Evolutionary conservation across 2,329 filamentous ascomycete species (phyloP), one percentile per base, ranked within the genome.

Genomic region (Grosmannia huntii): DNA sequence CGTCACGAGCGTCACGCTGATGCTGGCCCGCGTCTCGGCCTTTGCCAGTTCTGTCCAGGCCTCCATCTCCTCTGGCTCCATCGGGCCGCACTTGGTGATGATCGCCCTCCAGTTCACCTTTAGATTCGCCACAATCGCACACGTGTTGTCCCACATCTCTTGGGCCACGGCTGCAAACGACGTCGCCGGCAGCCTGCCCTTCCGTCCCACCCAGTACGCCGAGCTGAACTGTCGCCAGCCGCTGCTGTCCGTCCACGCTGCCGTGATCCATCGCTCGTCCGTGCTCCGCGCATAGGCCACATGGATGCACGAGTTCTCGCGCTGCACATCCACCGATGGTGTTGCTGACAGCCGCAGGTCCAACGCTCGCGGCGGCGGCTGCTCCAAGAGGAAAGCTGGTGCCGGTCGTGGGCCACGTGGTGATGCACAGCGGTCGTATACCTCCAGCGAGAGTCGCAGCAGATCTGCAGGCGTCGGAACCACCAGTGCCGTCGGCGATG

Each of bases 271-370:
- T 10, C 84, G 76, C 23, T 86, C 82, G 67, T 92, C 87, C 12
- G 85, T 75, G 65, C 87, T 91, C 58, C 84, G 79, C 2, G 86
- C 82, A 66, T 95, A 95, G 1, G 86, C 87, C 51, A 95, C 74
- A 68, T 95, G 89, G 33, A 95, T 82, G 65, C 86, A 86, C 0
- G 84, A 87, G 63, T 90, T 89, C 67, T 94, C 89, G 58, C 86
- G 82, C 57, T 94, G 75, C 6, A 92, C 73, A 21, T 89, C 87
- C 21, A 83, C 80, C 0, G 87, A 89, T 2, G 87, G 85, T 16
- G 80, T 82, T 0, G 80, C 71, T 1, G 76, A 78, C 2, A 91
- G 72, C 67, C 88, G 87, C 71, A 95, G 94, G 55, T 88, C 86
- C 56, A 95, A 86, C 31, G 76, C 78, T 28, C 85, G 82, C 12